phyloP scores from a whole-genome alignment of 169 alveolate species.

The Eimeria necatrix region DNA sequence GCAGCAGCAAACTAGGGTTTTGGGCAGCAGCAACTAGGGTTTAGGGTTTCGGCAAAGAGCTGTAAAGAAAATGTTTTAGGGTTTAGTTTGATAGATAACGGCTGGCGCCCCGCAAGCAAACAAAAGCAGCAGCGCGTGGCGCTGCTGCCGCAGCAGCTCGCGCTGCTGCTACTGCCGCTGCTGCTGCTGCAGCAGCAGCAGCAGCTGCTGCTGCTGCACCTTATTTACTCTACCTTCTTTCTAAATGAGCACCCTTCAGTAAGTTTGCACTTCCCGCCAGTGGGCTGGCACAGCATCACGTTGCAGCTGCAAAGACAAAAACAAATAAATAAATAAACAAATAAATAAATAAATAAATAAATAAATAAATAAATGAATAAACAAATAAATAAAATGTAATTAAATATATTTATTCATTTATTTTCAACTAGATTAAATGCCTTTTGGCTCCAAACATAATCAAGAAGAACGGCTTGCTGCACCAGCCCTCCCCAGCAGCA shows the following conservation, averaged over 20 bases:
- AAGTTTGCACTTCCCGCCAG: constrained; percentile 96
- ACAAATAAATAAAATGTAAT: no score
- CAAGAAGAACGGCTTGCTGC: no score
- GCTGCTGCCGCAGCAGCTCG: neutral
- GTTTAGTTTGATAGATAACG: no score
- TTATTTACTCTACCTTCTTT: constrained; percentile 87
- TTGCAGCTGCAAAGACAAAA: constrained; percentile 80
- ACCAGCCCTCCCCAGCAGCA: no score
- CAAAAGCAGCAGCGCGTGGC: neutral
- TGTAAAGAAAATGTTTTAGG: neutral
- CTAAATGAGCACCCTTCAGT: constrained; percentile 94
- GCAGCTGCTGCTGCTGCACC: neutral
- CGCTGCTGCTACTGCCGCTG: constrained; percentile 20
- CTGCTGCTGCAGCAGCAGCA: neutral
- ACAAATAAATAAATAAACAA: neutral
- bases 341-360: neutral
- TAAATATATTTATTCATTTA: no score
- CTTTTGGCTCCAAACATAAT: no score
- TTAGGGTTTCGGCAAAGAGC: constrained; percentile 10
- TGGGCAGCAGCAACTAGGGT: neutral
- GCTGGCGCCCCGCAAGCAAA: neutral
- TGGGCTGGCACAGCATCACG: constrained; percentile 92
- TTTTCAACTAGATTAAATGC: no score
- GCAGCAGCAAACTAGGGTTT: neutral
- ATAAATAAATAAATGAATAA: neutral